Evolutionary conservation across 208 protist species (phyloP).

Genomic region (Crithidia thermophila): DNA sequence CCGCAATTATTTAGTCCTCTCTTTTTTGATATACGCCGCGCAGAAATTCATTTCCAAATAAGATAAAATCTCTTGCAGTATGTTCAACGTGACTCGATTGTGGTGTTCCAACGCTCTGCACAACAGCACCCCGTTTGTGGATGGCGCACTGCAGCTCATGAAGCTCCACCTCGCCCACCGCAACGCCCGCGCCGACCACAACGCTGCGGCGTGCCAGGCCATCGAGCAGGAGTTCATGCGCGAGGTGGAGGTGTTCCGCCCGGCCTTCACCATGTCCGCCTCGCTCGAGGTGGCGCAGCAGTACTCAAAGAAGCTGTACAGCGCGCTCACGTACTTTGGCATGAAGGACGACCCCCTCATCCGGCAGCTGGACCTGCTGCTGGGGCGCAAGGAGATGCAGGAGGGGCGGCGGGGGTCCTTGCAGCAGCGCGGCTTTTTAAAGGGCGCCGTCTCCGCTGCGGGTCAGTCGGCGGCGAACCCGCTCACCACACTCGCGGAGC

Average conservation of each 20-base stretch:
- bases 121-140: conserved; percentile 68
- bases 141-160: conserved; percentile 79
- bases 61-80: conserved; percentile 9
- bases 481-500: conserved; percentile 43
- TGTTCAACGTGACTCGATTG: conserved; percentile 12
- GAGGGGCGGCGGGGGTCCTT: conserved; percentile 12
- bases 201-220: conserved; percentile 54
- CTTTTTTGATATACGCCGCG: too few relatives aligned
- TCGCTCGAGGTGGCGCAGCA: conserved; percentile 66
- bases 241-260: conserved; percentile 80
- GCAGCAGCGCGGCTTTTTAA: conserved; percentile 36
- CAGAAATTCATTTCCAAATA: not conserved
- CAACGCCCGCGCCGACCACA: conserved; percentile 63
- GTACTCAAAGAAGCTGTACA: conserved; percentile 74
- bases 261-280: conserved; percentile 81
- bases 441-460: conserved; percentile 7
- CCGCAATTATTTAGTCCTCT: too few relatives aligned
- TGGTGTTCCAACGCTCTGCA: conserved; percentile 48
- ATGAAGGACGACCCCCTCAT: conserved; percentile 82
- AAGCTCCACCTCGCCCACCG: conserved; percentile 86
- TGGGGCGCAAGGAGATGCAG: conserved; percentile 72
- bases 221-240: conserved; percentile 85
- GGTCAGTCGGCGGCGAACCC: not conserved
- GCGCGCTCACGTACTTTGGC: conserved; percentile 77
- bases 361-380: conserved; percentile 78